phyloP scores from a whole-genome alignment of 305 asterid species.

The Andrographis paniculata region DNA sequence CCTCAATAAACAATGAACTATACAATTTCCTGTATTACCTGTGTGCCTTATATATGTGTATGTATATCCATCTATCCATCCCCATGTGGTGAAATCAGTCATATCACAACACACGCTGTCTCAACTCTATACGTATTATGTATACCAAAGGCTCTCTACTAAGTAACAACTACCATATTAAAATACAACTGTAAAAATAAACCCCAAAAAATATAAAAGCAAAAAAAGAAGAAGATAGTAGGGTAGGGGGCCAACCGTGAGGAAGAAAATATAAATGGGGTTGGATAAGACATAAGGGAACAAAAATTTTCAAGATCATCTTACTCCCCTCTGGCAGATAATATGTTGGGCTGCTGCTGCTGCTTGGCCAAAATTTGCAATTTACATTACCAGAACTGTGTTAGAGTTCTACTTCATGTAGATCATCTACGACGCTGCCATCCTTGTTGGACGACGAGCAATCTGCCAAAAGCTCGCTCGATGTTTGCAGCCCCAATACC shows the following conservation, averaged over 20 bases:
- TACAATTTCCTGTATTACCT: conserved; percentile 30
- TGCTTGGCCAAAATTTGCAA: conserved; percentile 32
- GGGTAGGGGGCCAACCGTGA: not conserved
- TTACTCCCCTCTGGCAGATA: conserved; percentile 19
- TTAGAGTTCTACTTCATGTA: conserved; percentile 77
- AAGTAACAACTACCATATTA: conserved; percentile 26
- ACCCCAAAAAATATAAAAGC: not conserved
- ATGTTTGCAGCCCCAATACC: conserved; percentile 34
- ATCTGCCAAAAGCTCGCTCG: conserved; percentile 25
- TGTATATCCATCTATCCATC: too few species aligned
- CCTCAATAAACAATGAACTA: conserved; percentile 44
- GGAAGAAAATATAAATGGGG: not conserved
- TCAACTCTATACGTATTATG: conserved; percentile 38
- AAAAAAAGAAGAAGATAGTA: not conserved
- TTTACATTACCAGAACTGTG: conserved; percentile 29
- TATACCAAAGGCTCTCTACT: too few species aligned
- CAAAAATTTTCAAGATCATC: conserved; percentile 17
- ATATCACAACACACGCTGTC: not conserved
- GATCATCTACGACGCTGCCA: conserved; percentile 41
- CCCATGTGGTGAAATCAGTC: not conserved
- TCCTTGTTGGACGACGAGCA: conserved; percentile 31
- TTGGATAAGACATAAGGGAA: not conserved
- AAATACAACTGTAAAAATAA: conserved; percentile 23
- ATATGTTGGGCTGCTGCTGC: conserved; percentile 12
- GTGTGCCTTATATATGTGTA: not conserved